Evolutionary conservation across 2,329 filamentous ascomycete species (phyloP), one percentile per base, ranked within the genome.

Genomic region (Pyrenophora tritici-repentis): DNA sequence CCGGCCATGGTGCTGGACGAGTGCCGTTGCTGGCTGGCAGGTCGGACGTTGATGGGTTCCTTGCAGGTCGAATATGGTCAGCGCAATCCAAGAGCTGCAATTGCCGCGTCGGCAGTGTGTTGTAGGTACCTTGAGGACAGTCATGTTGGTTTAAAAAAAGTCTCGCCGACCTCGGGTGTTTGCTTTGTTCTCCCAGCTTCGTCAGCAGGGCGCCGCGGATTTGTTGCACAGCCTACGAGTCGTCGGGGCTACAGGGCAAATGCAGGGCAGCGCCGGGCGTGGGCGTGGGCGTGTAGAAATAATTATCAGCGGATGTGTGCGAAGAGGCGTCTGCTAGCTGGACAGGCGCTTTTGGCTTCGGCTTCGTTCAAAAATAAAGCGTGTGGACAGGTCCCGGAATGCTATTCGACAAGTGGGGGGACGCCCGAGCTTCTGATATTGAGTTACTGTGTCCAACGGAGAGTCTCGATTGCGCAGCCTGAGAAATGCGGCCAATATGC

Each of bases 1-100:
- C 82, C 79, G 65, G 80, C 79, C 57, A 68, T 62, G 67, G 80
- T 80, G 67, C 85, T 74, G 36, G 53, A 46, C 50, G 74, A 77
- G 46, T 75, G 73, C 51, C 78, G 76, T 66, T 79, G 76, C 56
- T 77, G 75, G 62, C 69, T 76, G 33, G 71, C 61, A 24, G 75
- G 75, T 55, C 77, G 75, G 56, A 75, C 74, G 58, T 71, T 73
- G 59, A 75, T 74, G 64, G 69, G 65, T 62, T 74, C 71, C 71
- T 74, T 62, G 52, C 55, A 22, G 47, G 54, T 47, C 49, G 58
- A 48, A 44, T 14, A 29, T 44, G 38, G 68, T 74, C 58, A 73
- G 71, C 64, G 52, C 37, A 61, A 59, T 59, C 58, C 55, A 54
- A 50, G 47, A 32, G 42, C 34, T 32, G 47, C 47, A 50, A 47